Percentiles rank a stretch among this genome's conserved stretches.
These are phyloP conservation scores for Hymenoscyphus linearis DNA, from an alignment of 2,329 filamentous ascomycete genomes.

Conservation along the genomic window DNA sequence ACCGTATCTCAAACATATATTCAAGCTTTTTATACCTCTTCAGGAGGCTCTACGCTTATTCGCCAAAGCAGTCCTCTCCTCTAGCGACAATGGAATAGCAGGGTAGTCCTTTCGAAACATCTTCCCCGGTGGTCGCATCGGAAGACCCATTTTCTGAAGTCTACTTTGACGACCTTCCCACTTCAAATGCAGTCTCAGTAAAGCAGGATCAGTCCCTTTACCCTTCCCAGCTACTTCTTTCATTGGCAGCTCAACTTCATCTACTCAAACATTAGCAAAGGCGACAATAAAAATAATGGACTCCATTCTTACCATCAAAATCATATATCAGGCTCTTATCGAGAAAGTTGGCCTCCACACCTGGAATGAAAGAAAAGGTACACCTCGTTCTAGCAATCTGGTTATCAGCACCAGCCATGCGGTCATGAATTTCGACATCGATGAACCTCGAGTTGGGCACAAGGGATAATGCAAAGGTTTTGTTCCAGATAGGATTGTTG, in stretches of 20 bases:
- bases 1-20: background rate
- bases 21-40: background rate
- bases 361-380: conserved; percentile 13
- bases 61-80: conserved; percentile 5
- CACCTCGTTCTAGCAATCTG: conserved; percentile 10
- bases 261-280: conserved; percentile 1
- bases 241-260: conserved; percentile 14
- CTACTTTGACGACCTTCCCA: conserved; percentile 16
- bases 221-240: conserved; percentile 13
- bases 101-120: conserved; percentile 14
- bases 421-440: conserved; percentile 18
- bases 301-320: conserved; percentile 14
- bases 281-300: background rate
- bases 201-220: conserved; percentile 14
- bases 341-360: conserved; percentile 19
- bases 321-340: conserved; percentile 18
- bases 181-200: conserved; percentile 13
- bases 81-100: conserved; percentile 12
- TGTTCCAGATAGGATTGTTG: conserved; percentile 19
- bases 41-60: background rate
- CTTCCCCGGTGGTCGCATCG: conserved; percentile 17
- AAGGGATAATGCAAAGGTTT: conserved; percentile 11
- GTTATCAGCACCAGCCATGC: conserved; percentile 14
- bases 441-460: conserved; percentile 10
- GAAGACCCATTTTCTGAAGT: conserved; percentile 11